Percentiles rank a stretch among this genome's conserved stretches.
Evolutionary conservation across 352 stramenopile genomes (phyloP).

Genomic region (Discostella stelligera): DNA sequence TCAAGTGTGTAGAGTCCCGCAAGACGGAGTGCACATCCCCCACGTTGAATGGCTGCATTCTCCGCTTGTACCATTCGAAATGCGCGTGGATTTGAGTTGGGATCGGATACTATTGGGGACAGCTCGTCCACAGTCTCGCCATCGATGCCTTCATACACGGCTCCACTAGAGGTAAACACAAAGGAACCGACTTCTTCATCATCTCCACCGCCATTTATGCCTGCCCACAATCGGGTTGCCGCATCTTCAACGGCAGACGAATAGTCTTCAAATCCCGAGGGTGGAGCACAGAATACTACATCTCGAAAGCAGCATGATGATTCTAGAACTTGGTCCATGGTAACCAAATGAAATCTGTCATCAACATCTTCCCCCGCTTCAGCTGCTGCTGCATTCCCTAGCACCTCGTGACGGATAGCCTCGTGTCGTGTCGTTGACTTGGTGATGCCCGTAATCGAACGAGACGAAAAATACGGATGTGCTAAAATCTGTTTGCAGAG

Average conservation of each 20-base stretch:
- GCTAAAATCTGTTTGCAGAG: constrained; percentile 69
- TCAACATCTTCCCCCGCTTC: constrained; percentile 11
- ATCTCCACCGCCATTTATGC: constrained; percentile 9
- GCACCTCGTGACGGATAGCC: constrained; percentile 50
- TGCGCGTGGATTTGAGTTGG: constrained; percentile 50
- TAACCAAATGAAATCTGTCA: constrained; percentile 53
- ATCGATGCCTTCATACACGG: constrained; percentile 56
- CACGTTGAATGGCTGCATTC: constrained; percentile 39
- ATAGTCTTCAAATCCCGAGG: constrained; percentile 81
- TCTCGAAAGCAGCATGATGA: constrained; percentile 54
- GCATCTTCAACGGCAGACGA: constrained; percentile 51
- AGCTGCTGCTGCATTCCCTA: background rate
- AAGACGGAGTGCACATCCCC: constrained; percentile 64
- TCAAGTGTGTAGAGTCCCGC: constrained; percentile 76
- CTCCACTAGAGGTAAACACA: constrained; percentile 77
- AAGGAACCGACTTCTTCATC: constrained; percentile 50
- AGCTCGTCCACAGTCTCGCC: constrained; percentile 63
- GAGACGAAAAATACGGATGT: constrained; percentile 44
- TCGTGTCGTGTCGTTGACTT: constrained; percentile 66
- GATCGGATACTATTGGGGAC: constrained; percentile 39
- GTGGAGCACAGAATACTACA: constrained; percentile 81
- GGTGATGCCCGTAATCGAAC: constrained; percentile 66
- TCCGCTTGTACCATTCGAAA: constrained; percentile 65
- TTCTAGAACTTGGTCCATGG: constrained; percentile 49
- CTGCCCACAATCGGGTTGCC: constrained; percentile 53